These are phyloP conservation scores for Vitellaria paradoxa DNA, from an alignment of 179 eudicot species.

Conservation along the genomic window DNA sequence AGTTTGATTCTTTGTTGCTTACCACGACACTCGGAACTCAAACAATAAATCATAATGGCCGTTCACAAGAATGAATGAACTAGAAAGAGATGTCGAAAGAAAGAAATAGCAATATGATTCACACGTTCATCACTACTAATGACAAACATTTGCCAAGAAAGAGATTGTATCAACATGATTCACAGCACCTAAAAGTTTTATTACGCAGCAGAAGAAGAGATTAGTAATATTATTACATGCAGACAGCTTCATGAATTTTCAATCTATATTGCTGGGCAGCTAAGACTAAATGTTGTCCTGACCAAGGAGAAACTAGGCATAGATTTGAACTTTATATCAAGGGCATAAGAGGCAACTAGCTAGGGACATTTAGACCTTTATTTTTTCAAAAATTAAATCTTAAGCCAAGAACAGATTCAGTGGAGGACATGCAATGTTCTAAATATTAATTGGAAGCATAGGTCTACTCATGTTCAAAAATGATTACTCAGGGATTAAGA, in stretches of 20 bases:
- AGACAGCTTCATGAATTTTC: slow-evolving; percentile 5
- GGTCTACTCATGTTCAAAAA: not conserved
- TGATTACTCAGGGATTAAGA: not conserved
- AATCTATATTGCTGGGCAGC: not conserved
- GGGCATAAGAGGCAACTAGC: no score
- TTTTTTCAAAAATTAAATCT: not conserved
- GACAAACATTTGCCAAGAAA: no score
- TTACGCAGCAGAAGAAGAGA: no score
- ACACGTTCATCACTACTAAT: no score
- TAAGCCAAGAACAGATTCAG: not conserved
- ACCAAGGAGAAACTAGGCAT: not conserved
- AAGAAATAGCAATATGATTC: not conserved
- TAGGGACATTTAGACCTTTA: no score
- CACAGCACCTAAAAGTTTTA: no score
- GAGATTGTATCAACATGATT: no score
- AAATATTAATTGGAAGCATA: not conserved
- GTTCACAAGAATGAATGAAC: not conserved
- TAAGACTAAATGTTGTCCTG: not conserved
- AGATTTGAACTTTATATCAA: no score
- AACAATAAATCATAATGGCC: not conserved
- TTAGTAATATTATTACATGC: not conserved
- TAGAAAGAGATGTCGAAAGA: not conserved
- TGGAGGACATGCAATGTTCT: not conserved
- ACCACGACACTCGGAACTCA: not conserved
- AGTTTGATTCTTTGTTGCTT: not conserved